Evolutionary conservation across 768 basidiomycete species (phyloP), one percentile per base, ranked within the genome.

Genomic region (Mycena leptocephala): DNA sequence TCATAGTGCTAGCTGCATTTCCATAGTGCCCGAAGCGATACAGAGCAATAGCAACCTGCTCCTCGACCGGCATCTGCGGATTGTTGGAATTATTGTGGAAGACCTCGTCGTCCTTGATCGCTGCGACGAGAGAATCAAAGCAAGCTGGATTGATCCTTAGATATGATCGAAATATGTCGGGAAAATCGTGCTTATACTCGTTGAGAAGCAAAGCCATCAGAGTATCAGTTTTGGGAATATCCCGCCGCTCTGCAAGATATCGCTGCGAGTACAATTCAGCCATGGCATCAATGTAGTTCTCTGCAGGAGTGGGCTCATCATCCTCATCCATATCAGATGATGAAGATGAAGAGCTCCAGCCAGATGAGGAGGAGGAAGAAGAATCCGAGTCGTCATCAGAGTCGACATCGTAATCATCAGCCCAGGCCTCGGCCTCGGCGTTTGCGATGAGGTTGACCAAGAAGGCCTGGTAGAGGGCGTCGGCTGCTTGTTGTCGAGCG

Each of bases 21-120:
- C 81, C 81, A 64, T 69, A n/a, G n/a, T n/a, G n/a, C n/a, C n/a
- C n/a, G n/a, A n/a, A n/a, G n/a, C n/a, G n/a, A n/a, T n/a, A n/a
- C 73, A 39, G 81, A 79, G 10, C 81, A 76, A 51, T 65, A 65
- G 11, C 72, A 63, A 69, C 51, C 48, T 79, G 77, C 33, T 79
- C 58, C 13, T 79, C 71, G 46, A 84, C 80, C 46, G 83, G 78
- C 56, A 80, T 79, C 72, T 86, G 84, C 8, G 43, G 79, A 63
- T n/a, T n/a, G n/a, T n/a, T n/a, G n/a, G n/a, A n/a, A n/a, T n/a
- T n/a, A n/a, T n/a, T n/a, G n/a, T n/a, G n/a, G n/a, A n/a, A n/a
- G n/a, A n/a, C n/a, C n/a, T n/a, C n/a, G n/a, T n/a, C n/a, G n/a
- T n/a, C n/a, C 3, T 76, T 26, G 43, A 83, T 79, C 8, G 61